These are phyloP conservation scores for Aspergillus alliaceus DNA, from an alignment of 2,329 filamentous ascomycete genomes.

Conservation along the genomic window DNA sequence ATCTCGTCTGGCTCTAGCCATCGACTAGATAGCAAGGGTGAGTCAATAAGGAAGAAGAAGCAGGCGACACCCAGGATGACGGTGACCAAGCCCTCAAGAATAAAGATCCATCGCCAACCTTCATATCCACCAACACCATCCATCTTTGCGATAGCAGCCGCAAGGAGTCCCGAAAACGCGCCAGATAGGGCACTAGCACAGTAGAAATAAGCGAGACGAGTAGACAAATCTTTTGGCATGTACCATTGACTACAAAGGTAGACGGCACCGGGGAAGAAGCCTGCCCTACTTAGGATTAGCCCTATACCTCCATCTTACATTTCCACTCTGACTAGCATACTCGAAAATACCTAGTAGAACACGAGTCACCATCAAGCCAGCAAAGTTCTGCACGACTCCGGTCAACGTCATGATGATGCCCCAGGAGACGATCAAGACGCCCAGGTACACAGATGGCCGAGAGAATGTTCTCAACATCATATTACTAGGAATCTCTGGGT, in stretches of 20 bases:
- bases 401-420: slow-evolving; percentile 52
- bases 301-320: no score
- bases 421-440: slow-evolving; percentile 37
- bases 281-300: slow-evolving; percentile 31
- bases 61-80: slow-evolving; percentile 5
- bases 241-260: slow-evolving; percentile 26
- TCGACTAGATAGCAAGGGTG: slow-evolving; percentile 33
- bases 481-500: slow-evolving; percentile 20
- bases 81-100: slow-evolving; percentile 43
- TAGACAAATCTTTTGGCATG: slow-evolving; percentile 43
- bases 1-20: slow-evolving; percentile 43
- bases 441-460: slow-evolving; percentile 27
- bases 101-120: slow-evolving; percentile 45
- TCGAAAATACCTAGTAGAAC: slow-evolving; percentile 48
- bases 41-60: slow-evolving; percentile 38
- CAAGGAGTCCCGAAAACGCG: slow-evolving; percentile 42
- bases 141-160: slow-evolving; percentile 32
- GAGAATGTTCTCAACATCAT: slow-evolving; percentile 21
- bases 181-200: slow-evolving; percentile 23
- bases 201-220: slow-evolving; percentile 24
- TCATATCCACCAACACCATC: slow-evolving; percentile 10
- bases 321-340: neutral
- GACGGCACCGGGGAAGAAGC: slow-evolving; percentile 26
- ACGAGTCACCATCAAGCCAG: slow-evolving; percentile 47
- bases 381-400: slow-evolving; percentile 47